Percentiles rank a stretch among this genome's conserved stretches.
Evolutionary conservation across 164 flowering plant species (phyloP).

Genomic region (Euptelea pleiosperma): DNA sequence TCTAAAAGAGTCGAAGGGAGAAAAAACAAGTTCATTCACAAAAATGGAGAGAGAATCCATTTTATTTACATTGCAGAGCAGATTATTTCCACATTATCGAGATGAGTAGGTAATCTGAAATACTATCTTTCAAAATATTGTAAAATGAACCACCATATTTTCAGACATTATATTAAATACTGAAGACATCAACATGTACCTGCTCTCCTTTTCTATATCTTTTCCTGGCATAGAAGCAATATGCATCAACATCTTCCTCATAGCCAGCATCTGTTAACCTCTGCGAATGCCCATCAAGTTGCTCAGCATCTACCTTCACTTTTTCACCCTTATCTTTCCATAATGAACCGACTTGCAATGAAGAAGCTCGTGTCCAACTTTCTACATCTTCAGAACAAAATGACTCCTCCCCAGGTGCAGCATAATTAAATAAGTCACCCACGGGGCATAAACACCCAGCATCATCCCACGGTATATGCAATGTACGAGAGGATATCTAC

Average conservation of each 20-base stretch:
- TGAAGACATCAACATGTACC: slow-evolving; percentile 38
- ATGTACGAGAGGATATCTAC: slow-evolving; percentile 83
- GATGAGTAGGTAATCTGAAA: neutral
- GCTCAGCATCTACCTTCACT: slow-evolving; percentile 18
- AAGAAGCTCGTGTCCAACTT: slow-evolving; percentile 9
- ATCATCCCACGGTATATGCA: slow-evolving; percentile 93
- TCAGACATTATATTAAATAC: neutral
- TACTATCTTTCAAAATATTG: neutral
- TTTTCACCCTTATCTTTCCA: slow-evolving; percentile 11
- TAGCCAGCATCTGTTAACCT: slow-evolving; percentile 79
- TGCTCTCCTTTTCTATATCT: slow-evolving; percentile 72
- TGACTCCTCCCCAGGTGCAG: slow-evolving; percentile 71
- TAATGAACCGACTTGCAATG: slow-evolving; percentile 18
- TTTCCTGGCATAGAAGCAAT: slow-evolving; percentile 85
- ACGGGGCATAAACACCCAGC: slow-evolving; percentile 98
- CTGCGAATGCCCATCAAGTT: slow-evolving; percentile 19
- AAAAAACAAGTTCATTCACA: neutral
- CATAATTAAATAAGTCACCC: slow-evolving; percentile 90
- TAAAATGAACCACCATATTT: slow-evolving; percentile 2
- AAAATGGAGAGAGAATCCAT: neutral
- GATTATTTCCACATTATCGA: neutral
- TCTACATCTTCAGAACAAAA: slow-evolving; percentile 19
- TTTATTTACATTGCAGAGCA: neutral
- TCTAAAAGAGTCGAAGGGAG: neutral
- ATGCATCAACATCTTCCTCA: slow-evolving; percentile 52